Evolutionary conservation across 768 basidiomycete species (phyloP).

Genomic region (Arthromyces matolae): DNA sequence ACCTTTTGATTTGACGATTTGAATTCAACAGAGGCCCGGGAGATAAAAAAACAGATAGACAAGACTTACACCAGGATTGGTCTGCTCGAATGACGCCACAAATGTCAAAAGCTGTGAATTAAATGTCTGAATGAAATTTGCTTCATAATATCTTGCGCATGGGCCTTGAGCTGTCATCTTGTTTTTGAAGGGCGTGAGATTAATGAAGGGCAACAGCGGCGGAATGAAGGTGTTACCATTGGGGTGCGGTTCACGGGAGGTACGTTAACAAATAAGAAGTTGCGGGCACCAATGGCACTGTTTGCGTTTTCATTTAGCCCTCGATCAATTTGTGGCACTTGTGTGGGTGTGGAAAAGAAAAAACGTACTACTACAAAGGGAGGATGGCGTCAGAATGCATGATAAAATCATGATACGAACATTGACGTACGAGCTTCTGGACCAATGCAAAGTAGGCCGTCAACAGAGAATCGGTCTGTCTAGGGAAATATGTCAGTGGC

Average conservation of each 20-base stretch:
- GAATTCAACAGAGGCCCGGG: no score
- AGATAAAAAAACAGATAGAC: not conserved
- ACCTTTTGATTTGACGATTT: slow-evolving; percentile 29
- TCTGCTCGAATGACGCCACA: slow-evolving; percentile 37
- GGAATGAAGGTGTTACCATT: slow-evolving; percentile 27
- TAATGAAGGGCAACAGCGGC: not conserved
- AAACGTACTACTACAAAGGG: slow-evolving; percentile 27
- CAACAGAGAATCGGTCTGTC: slow-evolving; percentile 47
- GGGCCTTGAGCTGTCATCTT: slow-evolving; percentile 48
- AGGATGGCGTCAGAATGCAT: not conserved
- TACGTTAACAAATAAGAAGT: slow-evolving; percentile 48
- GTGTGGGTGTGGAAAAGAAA: not conserved
- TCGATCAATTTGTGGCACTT: not conserved
- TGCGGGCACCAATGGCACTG: slow-evolving; percentile 52
- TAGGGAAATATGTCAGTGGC: slow-evolving; percentile 10
- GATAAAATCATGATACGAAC: not conserved
- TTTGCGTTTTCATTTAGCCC: not conserved
- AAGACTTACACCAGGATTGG: slow-evolving; percentile 42
- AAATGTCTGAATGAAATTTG: slow-evolving; percentile 46
- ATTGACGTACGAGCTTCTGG: slow-evolving; percentile 42
- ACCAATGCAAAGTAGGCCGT: slow-evolving; percentile 48
- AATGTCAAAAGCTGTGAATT: slow-evolving; percentile 46
- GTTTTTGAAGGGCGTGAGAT: not conserved
- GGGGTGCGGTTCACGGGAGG: slow-evolving; percentile 41
- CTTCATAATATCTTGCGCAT: slow-evolving; percentile 36